Percentiles rank a stretch among this genome's conserved stretches.
Evolutionary conservation across 805 yeast genomes (phyloP).

Genomic region (Candida nanaspora): DNA sequence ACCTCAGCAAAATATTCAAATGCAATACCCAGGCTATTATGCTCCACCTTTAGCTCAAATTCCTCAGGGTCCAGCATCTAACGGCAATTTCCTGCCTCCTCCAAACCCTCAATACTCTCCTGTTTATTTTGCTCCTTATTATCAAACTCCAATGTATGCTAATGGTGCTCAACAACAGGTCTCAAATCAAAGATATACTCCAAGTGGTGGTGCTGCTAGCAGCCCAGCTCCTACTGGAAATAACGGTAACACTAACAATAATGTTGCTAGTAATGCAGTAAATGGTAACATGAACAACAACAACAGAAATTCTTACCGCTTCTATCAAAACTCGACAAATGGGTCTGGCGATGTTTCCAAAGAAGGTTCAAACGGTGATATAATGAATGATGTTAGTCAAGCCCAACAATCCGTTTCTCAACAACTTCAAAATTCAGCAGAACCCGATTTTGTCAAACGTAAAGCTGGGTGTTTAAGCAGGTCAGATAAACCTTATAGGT

Average conservation of each 20-base stretch:
- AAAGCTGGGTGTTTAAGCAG: constrained; percentile 1
- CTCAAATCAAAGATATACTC: not conserved
- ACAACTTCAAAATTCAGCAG: constrained; percentile 3
- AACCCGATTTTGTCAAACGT: not conserved
- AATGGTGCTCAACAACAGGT: not conserved
- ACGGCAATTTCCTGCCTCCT: constrained; percentile 17
- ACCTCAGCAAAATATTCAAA: too few species aligned
- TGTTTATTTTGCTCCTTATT: constrained; percentile 17
- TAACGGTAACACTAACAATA: constrained; percentile 1
- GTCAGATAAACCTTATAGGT: constrained; percentile 27
- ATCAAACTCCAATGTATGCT: constrained; percentile 5
- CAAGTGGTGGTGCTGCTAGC: not conserved
- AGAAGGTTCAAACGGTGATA: constrained; percentile 5
- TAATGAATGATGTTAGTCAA: constrained; percentile 1
- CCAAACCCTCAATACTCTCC: constrained; percentile 19
- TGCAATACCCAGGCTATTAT: constrained; percentile 2
- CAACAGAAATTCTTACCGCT: too few species aligned
- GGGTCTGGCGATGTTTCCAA: constrained; percentile 9
- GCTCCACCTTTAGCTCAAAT: not conserved
- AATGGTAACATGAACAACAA: constrained; percentile 13
- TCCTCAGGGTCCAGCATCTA: constrained; percentile 2
- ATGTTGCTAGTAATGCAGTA: constrained; percentile 3
- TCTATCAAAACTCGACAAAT: too few species aligned
- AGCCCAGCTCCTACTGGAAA: too few species aligned
- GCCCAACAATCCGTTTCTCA: constrained; percentile 9